phyloP scores from a whole-genome alignment of 306 rosid genomes.

The Carpinus fangiana region DNA sequence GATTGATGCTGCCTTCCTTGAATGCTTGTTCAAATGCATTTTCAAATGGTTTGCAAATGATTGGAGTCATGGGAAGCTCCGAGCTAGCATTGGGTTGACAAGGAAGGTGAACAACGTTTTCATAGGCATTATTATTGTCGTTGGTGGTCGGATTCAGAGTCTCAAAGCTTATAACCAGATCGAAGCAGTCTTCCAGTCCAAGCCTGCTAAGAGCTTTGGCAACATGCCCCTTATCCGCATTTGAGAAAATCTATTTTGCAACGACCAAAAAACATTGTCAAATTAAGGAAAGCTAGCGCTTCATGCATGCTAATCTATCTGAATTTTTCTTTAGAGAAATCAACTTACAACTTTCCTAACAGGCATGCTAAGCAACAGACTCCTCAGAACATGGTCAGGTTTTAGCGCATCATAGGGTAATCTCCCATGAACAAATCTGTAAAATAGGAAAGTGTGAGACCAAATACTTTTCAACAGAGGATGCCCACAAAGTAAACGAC shows the following conservation, averaged over 20 bases:
- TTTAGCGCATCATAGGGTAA: constrained; percentile 66
- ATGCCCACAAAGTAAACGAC: neutral
- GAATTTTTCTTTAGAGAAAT: neutral
- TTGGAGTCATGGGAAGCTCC: constrained; percentile 52
- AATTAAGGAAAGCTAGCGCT: neutral
- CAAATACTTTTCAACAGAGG: neutral
- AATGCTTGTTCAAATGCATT: constrained; percentile 63
- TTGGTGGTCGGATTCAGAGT: constrained; percentile 56
- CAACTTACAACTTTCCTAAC: constrained; percentile 72
- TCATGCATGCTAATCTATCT: neutral
- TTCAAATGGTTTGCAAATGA: constrained; percentile 80
- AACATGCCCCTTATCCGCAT: constrained; percentile 63
- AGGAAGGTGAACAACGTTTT: constrained; percentile 31
- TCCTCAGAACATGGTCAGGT: constrained; percentile 70
- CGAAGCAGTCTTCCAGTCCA: constrained; percentile 90
- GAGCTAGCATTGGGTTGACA: constrained; percentile 33
- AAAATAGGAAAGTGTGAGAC: constrained; percentile 19
- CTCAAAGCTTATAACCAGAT: constrained; percentile 71
- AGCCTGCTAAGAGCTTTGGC: constrained; percentile 60
- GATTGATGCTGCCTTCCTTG: constrained; percentile 63
- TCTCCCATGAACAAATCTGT: constrained; percentile 82
- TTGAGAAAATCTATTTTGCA: constrained; percentile 62
- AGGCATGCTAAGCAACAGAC: constrained; percentile 70
- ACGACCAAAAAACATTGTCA: neutral
- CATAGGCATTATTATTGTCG: neutral